Conservation (phyloP, 352 stramenopile genomes). For the Phytophthora nicotianae region DNA sequence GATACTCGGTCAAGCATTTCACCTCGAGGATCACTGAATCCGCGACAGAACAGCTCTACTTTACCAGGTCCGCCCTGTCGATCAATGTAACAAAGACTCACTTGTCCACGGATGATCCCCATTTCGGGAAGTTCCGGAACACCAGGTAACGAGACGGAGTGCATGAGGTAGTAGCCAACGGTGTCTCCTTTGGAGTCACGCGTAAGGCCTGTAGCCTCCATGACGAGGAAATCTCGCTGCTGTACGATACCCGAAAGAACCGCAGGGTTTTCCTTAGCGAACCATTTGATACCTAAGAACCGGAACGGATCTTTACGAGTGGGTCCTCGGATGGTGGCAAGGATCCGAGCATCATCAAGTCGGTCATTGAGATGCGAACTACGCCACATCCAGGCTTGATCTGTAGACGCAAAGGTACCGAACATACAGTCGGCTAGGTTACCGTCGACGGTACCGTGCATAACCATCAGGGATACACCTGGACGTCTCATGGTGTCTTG, state of each 20-base stretch:
- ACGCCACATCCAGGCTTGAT: constrained; percentile 47
- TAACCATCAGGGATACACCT: constrained; percentile 41
- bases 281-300: constrained; percentile 64
- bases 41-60: constrained; percentile 49
- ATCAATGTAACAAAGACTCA: constrained; percentile 60
- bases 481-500: constrained; percentile 31
- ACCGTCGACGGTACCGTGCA: constrained; percentile 44
- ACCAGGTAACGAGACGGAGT: constrained; percentile 47
- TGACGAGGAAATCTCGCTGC: constrained; percentile 51
- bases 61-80: constrained; percentile 31
- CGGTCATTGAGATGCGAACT: constrained; percentile 55
- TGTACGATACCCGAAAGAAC: constrained; percentile 47
- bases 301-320: constrained; percentile 47
- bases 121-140: constrained; percentile 45
- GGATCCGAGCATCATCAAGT: constrained; percentile 46
- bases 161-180: constrained; percentile 56
- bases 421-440: constrained; percentile 53
- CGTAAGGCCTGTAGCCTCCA: constrained; percentile 48
- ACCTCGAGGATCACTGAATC: constrained; percentile 56
- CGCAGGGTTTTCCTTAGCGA: constrained; percentile 48
- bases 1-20: constrained; percentile 50
- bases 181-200: constrained; percentile 41
- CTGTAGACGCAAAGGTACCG: constrained; percentile 42
- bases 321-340: constrained; percentile 42
- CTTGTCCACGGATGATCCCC: constrained; percentile 42